Evolutionary conservation across 2,329 filamentous ascomycete genomes (phyloP), one percentile per base, ranked within the genome.

Genomic region (Chaetomium strumarium): DNA sequence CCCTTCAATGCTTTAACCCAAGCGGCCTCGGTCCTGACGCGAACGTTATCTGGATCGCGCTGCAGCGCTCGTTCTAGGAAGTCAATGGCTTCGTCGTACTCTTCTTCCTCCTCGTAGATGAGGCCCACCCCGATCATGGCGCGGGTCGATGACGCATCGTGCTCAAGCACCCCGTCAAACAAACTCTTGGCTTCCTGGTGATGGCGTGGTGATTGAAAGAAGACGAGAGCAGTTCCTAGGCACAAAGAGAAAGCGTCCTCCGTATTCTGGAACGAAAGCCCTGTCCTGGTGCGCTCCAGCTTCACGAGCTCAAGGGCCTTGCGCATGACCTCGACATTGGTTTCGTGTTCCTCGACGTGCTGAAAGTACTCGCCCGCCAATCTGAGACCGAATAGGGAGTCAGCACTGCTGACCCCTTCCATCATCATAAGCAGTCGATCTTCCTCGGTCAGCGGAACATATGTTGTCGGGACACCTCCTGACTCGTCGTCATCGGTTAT

Each of bases 91-190:
- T 89, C 79, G 43, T 80, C 76, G 62, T 88, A 96, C 57, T 97
- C 87, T 63, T 96, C 86, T 59, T 96, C 90, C 62, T 97, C 93
- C 68, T 96, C 90, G 43, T 91, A 85, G 38, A 99, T 92, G 20
- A 97, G 71, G 1, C 93, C 95, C 33, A 96, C 83, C 0, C 93
- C 93, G 42, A 97, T 88, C 56, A 99, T 74, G 2, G 91, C 91
- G 30, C 83, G 73, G 0, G 90, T 95, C 0, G 87, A 91, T 2
- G 80, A 81, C 2, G 84, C 78, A 52, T 95, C 90, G 24, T 86
- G 81, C 44, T 81, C 75, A 1, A 99, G 76, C 5, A 97, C 87
- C 30, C 80, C 80, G 60, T 96, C 84, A 60, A 99, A 97, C 0
- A 96, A 76, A n/a, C 70, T 70, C 65, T 89, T 92, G 2, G 93